phyloP scores from a whole-genome alignment of 441 rosid genomes.

The Francoa sonchifolia region DNA sequence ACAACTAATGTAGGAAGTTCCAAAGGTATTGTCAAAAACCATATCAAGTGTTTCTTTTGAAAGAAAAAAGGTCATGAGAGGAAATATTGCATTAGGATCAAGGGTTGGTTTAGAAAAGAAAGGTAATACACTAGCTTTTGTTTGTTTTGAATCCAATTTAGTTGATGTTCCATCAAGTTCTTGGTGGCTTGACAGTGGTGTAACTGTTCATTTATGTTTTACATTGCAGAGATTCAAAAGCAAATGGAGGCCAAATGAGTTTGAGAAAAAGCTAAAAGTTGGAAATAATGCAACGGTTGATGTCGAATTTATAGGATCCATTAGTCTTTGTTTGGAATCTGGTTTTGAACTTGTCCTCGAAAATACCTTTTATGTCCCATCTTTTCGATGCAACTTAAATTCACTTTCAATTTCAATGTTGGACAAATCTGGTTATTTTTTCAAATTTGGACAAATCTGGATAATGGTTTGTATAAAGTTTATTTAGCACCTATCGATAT shows the following conservation, averaged over 20 bases:
- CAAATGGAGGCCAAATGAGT: not conserved
- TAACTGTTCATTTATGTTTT: constrained; percentile 1
- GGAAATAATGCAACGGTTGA: not conserved
- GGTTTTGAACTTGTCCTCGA: not conserved
- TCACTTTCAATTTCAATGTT: too few relatives aligned
- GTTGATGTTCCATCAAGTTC: not conserved
- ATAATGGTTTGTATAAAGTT: not conserved
- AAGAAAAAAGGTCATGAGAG: not conserved
- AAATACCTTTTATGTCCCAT: not conserved
- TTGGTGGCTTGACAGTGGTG: constrained; percentile 4
- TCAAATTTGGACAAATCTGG: not conserved
- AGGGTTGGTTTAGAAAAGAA: not conserved
- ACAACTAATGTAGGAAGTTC: not conserved
- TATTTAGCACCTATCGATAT: not conserved
- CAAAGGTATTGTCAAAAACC: not conserved
- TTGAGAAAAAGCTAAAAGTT: not conserved
- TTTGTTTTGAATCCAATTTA: not conserved
- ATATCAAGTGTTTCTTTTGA: not conserved
- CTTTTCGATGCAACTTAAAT: not conserved
- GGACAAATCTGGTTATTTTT: too few relatives aligned
- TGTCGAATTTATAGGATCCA: not conserved
- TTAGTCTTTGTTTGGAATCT: not conserved
- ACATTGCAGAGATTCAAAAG: constrained; percentile 1
- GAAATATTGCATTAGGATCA: not conserved
- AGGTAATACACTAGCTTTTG: not conserved